These are phyloP conservation scores for Kitagawia praeruptora DNA, from an alignment of 129 eudicot species.

Conservation along the genomic window DNA sequence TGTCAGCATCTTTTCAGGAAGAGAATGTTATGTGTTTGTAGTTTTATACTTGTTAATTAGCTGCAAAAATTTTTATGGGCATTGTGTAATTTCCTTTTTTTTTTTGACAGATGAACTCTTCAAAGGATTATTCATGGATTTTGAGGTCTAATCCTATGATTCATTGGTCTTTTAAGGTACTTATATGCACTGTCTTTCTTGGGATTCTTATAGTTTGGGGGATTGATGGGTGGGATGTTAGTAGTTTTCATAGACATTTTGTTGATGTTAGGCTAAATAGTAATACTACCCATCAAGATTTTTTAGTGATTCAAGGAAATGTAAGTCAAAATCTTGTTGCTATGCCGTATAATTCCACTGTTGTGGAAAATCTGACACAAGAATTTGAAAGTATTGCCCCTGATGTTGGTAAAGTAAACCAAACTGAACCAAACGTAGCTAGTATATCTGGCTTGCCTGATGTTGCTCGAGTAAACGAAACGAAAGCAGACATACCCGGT, in stretches of 20 bases:
- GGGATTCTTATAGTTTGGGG: conserved; percentile 54
- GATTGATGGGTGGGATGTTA: conserved; percentile 33
- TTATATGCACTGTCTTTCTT: conserved; percentile 36
- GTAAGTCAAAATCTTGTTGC: conserved; percentile 15
- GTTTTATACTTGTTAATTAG: neutral
- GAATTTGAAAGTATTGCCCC: neutral
- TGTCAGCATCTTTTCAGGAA: conserved; percentile 9
- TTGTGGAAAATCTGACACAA: conserved; percentile 10
- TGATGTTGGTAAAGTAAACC: neutral
- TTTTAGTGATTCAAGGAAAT: conserved; percentile 10
- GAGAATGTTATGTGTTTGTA: neutral
- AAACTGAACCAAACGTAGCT: neutral
- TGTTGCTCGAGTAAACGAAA: neutral
- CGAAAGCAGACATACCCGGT: neutral
- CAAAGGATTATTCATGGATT: conserved; percentile 25
- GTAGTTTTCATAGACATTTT: conserved; percentile 33
- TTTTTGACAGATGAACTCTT: conserved; percentile 25
- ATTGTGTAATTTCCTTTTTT: neutral
- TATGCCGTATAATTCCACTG: conserved; percentile 15
- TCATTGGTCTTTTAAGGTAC: conserved; percentile 56
- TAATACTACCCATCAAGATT: conserved; percentile 13
- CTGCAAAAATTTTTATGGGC: neutral
- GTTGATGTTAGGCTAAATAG: conserved; percentile 18
- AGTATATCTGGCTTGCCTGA: neutral
- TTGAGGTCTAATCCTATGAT: conserved; percentile 42